A percentile compares a stretch with the other conserved stretches of the same genome.
These are phyloP conservation scores for Taiwanofungus camphoratus DNA, from an alignment of 1,284 basidiomycete species.

Conservation along the genomic window DNA sequence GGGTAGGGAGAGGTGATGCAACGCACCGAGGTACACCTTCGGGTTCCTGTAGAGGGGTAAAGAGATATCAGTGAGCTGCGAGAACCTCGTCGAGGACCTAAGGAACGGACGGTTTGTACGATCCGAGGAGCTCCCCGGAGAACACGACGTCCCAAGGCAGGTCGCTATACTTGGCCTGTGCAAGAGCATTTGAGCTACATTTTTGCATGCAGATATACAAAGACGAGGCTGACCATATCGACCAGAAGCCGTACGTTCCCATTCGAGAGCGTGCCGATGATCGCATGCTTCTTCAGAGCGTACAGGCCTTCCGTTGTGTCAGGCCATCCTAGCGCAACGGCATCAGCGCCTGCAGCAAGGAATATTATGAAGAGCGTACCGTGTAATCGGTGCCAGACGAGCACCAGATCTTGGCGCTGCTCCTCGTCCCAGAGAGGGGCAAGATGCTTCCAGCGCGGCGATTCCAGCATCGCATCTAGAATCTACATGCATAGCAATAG, in stretches of 20 bases:
- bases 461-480: conserved; percentile 46
- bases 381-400: conserved; percentile 51
- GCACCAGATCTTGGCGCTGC: conserved; percentile 38
- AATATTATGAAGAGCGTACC: conserved; percentile 31
- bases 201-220: no score
- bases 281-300: conserved; percentile 42
- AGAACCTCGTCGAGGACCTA: background rate
- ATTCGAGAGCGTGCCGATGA: conserved; percentile 55
- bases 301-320: conserved; percentile 46
- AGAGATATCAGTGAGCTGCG: background rate
- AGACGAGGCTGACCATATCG: conserved; percentile 48
- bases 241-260: conserved; percentile 55
- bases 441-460: conserved; percentile 42
- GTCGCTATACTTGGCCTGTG: conserved; percentile 50
- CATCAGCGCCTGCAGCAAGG: background rate
- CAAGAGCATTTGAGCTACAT: background rate
- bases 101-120: conserved; percentile 52
- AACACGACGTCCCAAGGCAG: conserved; percentile 62
- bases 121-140: conserved; percentile 50
- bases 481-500: conserved; percentile 37
- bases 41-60: conserved; percentile 38
- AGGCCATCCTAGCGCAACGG: conserved; percentile 42
- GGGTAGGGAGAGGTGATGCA: conserved; percentile 43
- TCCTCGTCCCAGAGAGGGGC: conserved; percentile 36
- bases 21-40: conserved; percentile 44